Conservation (phyloP, 2,329 filamentous ascomycete genomes). For the Aurifilum marmelostoma region DNA sequence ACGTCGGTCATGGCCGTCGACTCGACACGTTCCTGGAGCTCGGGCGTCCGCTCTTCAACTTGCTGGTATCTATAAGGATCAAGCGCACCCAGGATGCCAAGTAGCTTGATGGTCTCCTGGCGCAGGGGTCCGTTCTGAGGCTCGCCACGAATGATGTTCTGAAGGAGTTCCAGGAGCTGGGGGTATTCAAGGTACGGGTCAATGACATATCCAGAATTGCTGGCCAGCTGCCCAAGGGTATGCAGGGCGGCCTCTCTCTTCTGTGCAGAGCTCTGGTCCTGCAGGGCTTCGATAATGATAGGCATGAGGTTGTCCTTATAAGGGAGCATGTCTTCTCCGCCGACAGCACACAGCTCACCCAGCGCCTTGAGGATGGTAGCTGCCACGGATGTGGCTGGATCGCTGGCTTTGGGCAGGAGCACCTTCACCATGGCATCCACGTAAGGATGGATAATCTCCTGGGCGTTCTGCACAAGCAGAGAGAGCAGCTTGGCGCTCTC, state of each 20-base stretch:
- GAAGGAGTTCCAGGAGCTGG: slow-evolving; percentile 86
- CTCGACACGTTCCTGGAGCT: slow-evolving; percentile 70
- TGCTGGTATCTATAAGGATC: slow-evolving; percentile 97
- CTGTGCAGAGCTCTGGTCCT: slow-evolving; percentile 87
- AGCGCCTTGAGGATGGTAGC: slow-evolving; percentile 95
- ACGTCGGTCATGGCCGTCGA: slow-evolving; percentile 81
- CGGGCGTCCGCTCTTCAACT: slow-evolving; percentile 85
- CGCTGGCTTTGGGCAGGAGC: slow-evolving; percentile 88
- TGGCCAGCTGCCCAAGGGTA: slow-evolving; percentile 88
- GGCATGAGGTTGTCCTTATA: slow-evolving; percentile 95
- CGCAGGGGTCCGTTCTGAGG: slow-evolving; percentile 79
- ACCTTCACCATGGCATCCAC: slow-evolving; percentile 96
- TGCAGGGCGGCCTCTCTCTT: slow-evolving; percentile 92
- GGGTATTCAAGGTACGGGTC: slow-evolving; percentile 95
- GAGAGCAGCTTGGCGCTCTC: slow-evolving; percentile 94
- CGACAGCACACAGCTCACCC: slow-evolving; percentile 90
- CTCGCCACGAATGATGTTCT: slow-evolving; percentile 92
- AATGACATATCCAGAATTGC: slow-evolving; percentile 97
- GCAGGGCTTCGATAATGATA: slow-evolving; percentile 88
- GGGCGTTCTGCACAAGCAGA: slow-evolving; percentile 89
- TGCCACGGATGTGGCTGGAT: slow-evolving; percentile 83
- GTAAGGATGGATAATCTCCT: slow-evolving; percentile 91
- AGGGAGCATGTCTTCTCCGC: slow-evolving; percentile 88
- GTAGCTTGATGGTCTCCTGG: slow-evolving; percentile 93
- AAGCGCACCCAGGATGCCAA: slow-evolving; percentile 91